Base-by-base conservation (phyloP, 805 yeast species). In the Candida golubevii region DNA sequence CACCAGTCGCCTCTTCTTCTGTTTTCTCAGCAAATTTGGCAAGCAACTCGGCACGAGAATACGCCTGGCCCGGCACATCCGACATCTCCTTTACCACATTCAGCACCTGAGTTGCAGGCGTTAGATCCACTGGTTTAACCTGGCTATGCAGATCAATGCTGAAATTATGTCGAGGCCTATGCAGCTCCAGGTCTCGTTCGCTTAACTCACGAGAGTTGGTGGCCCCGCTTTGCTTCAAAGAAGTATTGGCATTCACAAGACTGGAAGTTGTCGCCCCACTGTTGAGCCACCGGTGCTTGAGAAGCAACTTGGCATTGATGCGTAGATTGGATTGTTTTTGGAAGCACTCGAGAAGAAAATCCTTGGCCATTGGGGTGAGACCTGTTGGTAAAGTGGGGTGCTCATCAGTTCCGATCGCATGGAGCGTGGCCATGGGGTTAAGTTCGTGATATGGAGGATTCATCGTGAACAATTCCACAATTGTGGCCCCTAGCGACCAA, bases 401-500 rank as follows among this genome's bases (percentile, higher is more conserved):
- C 13, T 79, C 84, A 41, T 85, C 88, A 6, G 83, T 78, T 0
- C 88, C 95, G 41, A 88, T 84, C 0, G 93, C 89, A 66, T 85
- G 95, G 46, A 88, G 69, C 0, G 93, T 88, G 1, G 88, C 84
- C 81, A 86, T 81, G 8, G 85, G 83, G 46, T 81, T 80, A 41
- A 81, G 67, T 36, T 87, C 82, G 49, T 83, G 83, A 56, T 88
- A 88, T 0, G 97, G 97, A 0, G 99, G 98, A 39, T 79, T 75
- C 0, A 88, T 95, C 0, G 96, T 84, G 41, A 88, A 68, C 35
- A 93, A 69, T 61, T 93, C 99, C 2, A 91, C 79, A 3, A 90
- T 78, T 0, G 98, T 91, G n/a, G 97, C 95, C 3, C 98, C 99
- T 26, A 93, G 64, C 7, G 96, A 86, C 98, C 93, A 86, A 27